Evolutionary conservation across 164 flowering plant species (phyloP).

Genomic region (Vitis vinifera): ASM3070453v1 NC_081816.1:7305501-7306000

Average conservation of each 20-base stretch:
- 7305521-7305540: no score
- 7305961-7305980: constrained; percentile 91
- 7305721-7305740: constrained; percentile 19
- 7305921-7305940: constrained; percentile 79
- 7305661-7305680: no score
- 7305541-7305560: no score
- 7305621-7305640: no score
- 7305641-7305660: no score
- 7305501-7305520: no score
- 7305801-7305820: constrained; percentile 37
- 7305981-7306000: constrained; percentile 94
- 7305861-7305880: constrained; percentile 85
- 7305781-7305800: constrained; percentile 34
- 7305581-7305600: no score
- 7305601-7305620: no score
- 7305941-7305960: constrained; percentile 81
- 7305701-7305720: no score
- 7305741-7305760: constrained; percentile 40
- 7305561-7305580: no score
- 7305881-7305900: constrained; percentile 62
- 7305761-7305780: constrained; percentile 54
- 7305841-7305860: constrained; percentile 75
- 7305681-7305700: no score
- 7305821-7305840: constrained; percentile 31
- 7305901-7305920: constrained; percentile 74